Conservation (phyloP, 345 rosid genomes). For the Eutrema japonicum region DNA sequence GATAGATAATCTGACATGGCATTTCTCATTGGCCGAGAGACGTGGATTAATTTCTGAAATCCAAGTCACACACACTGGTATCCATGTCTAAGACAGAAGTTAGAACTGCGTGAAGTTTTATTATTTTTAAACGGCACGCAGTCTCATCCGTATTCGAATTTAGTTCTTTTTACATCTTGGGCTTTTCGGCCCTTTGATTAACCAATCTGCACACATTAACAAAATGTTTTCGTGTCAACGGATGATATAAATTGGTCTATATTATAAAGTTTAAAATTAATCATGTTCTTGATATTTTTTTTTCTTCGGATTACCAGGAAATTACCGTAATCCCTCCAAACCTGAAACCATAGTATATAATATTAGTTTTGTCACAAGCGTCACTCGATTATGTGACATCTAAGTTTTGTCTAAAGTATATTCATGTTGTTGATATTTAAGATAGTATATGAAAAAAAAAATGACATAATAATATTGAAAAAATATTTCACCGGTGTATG, state of each 20-base stretch:
- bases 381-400: no score
- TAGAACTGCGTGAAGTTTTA: slow-evolving; percentile 1
- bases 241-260: background rate
- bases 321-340: no score
- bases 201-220: background rate
- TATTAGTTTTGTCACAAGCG: no score
- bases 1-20: slow-evolving; percentile 10
- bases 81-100: background rate
- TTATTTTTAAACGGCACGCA: background rate
- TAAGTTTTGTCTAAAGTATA: no score
- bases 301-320: no score
- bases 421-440: no score
- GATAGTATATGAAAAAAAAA: no score
- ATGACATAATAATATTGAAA: no score
- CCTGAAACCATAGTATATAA: no score
- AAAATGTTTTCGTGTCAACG: background rate
- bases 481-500: no score
- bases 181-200: background rate
- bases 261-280: background rate
- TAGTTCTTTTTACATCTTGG: background rate
- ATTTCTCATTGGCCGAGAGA: slow-evolving; percentile 51
- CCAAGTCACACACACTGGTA: slow-evolving; percentile 29
- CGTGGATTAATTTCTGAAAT: slow-evolving; percentile 29
- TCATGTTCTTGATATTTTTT: no score
- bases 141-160: background rate